These are phyloP conservation scores for Chloromonas sp. DNA, from an alignment of 163 green algal genomes.

Conservation along the genomic window DNA sequence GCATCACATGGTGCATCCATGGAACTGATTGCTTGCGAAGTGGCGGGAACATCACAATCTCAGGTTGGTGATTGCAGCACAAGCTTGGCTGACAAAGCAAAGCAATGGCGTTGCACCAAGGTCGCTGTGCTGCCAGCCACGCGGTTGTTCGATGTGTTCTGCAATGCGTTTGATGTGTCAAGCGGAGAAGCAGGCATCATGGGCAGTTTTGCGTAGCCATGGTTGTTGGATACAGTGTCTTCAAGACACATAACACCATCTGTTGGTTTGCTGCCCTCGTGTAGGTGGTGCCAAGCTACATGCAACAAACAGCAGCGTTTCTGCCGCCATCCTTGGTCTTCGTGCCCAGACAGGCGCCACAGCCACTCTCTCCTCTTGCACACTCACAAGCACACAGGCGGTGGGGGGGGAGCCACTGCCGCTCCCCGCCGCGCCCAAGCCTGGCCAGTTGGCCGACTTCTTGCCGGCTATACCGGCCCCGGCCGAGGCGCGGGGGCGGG, in stretches of 20 bases:
- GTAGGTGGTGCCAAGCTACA: not conserved
- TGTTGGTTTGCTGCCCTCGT: too few species aligned
- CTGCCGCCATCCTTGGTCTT: not conserved
- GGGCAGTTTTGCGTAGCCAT: too few species aligned
- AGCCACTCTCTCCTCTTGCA: not conserved
- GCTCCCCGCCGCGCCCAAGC: not conserved
- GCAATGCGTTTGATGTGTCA: not conserved
- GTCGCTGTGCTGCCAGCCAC: not conserved
- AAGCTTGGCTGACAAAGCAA: too few species aligned
- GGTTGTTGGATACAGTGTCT: too few species aligned
- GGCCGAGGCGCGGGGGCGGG: not conserved
- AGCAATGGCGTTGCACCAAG: too few species aligned
- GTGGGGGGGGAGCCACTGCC: not conserved
- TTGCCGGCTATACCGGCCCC: not conserved
- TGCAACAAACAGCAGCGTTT: not conserved
- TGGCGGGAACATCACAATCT: too few species aligned
- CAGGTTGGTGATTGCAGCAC: too few species aligned
- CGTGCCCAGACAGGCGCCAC: too few species aligned
- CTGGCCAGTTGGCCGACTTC: not conserved
- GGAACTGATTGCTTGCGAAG: too few species aligned
- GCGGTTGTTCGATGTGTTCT: not conserved
- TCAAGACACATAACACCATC: too few species aligned
- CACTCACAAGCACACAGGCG: not conserved
- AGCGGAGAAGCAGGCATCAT: too few species aligned
- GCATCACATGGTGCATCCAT: too few species aligned